Base-by-base conservation (phyloP, 306 rosid genomes). In the Gillenia trifoliata region DNA sequence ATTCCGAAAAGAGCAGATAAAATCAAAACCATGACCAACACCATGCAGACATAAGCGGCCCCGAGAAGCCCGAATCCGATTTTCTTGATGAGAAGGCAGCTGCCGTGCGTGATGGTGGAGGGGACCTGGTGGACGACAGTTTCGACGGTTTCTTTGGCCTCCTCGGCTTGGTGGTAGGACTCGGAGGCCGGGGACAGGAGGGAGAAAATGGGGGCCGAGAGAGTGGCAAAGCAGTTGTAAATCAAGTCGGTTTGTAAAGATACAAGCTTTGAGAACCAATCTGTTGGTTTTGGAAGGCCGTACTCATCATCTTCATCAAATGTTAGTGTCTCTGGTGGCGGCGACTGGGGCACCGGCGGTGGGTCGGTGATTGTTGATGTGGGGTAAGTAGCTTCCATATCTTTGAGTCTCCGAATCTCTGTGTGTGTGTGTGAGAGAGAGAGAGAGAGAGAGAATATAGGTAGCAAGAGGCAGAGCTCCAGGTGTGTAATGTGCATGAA, bases 11-110 rank as follows among this genome's bases (percentile, higher is more conserved):
- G 41, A 25, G 43, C 34, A 34, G 92, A 92, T 28, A 90, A 11
- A 40, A 83, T 29, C 65, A 91, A 68, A 73, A 85, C 76, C 71
- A 65, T 71, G 3, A 70, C 1, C 82, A 93, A 73, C 50, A 87
- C 23, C 89, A 85, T 68, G 87, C 89, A 84, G 38, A 82, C 87
- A 71, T 79, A 74, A 0, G 86, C 88, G 12, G 85, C 96, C 72
- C 88, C 84, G 5, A 91, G 78, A 6, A 85, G 12, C 28, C 92
- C 89, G 45, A 74, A 81, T 12, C 81, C 84, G 2, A 93, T 67
- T 76, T 80, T 83, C 90, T 86, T 87, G 1, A 84, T 49, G 68
- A 82, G 66, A 23, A 82, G 41, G 20, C 22, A 4, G 77, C 59
- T 23, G 17, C 83, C 79, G 5, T 68, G 76, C 33, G 78, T 66